These are phyloP conservation scores for Backusella tuberculispora DNA, from an alignment of 192 early-diverging fungal genomes.

Conservation along the genomic window DNA sequence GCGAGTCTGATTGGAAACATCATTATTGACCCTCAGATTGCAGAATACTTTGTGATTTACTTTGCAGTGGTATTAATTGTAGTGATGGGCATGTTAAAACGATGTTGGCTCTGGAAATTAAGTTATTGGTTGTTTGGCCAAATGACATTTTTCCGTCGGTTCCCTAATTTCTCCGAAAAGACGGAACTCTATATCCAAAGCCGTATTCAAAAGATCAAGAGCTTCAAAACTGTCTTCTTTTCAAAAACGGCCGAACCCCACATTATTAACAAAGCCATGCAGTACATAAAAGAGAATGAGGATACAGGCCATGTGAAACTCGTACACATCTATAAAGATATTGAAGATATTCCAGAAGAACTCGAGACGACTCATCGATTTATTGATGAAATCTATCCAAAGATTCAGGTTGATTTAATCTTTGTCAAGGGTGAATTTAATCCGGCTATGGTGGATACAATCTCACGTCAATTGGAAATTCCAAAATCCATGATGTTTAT, in stretches of 20 bases:
- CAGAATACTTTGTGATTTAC: slow-evolving; percentile 54
- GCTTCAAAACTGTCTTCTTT: slow-evolving; percentile 57
- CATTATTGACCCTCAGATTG: slow-evolving; percentile 45
- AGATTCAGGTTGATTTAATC: slow-evolving; percentile 52
- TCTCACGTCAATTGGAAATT: slow-evolving; percentile 45
- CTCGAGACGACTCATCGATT: slow-evolving; percentile 58
- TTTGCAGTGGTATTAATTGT: slow-evolving; percentile 48
- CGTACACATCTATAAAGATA: slow-evolving; percentile 52
- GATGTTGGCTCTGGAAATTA: slow-evolving; percentile 47
- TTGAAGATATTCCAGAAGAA: slow-evolving; percentile 51
- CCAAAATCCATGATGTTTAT: slow-evolving; percentile 51
- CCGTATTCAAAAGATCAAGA: slow-evolving; percentile 40
- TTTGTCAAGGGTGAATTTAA: slow-evolving; percentile 50
- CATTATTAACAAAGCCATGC: slow-evolving; percentile 58
- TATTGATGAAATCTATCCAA: slow-evolving; percentile 57
- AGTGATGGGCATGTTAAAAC: slow-evolving; percentile 45
- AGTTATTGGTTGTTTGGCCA: slow-evolving; percentile 38
- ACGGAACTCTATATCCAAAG: slow-evolving; percentile 28
- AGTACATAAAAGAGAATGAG: slow-evolving; percentile 56
- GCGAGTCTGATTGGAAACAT: slow-evolving; percentile 50
- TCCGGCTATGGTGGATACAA: slow-evolving; percentile 45
- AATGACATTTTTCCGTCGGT: slow-evolving; percentile 20
- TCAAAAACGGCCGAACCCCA: slow-evolving; percentile 60
- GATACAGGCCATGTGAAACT: slow-evolving; percentile 50
- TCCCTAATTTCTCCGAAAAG: slow-evolving; percentile 15